Percentiles rank a stretch among this genome's conserved stretches.
Evolutionary conservation across 2,329 filamentous ascomycete genomes (phyloP).

Genomic region (Ascochyta koolunga): DNA sequence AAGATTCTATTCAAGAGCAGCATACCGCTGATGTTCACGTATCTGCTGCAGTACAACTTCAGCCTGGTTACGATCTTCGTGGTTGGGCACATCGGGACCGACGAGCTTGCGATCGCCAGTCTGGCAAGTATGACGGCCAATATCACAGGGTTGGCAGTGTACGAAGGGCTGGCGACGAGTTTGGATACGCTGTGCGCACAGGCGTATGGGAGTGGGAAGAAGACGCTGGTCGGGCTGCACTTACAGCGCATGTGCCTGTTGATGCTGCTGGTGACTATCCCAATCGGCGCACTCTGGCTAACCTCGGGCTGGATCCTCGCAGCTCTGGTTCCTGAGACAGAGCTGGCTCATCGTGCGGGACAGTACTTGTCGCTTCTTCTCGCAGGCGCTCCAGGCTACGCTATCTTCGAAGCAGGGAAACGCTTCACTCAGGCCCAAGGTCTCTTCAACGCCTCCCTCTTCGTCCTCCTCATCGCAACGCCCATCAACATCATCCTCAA

Average conservation of each 20-base stretch:
- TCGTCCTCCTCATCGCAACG: conserved; percentile 55
- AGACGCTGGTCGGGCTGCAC: conserved; percentile 58
- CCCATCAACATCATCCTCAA: conserved; percentile 58
- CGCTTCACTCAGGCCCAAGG: conserved; percentile 63
- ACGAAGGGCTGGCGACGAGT: conserved; percentile 59
- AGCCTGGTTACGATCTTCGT: conserved; percentile 59
- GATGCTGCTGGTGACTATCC: conserved; percentile 55
- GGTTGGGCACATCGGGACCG: conserved; percentile 59
- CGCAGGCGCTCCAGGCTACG: conserved; percentile 60
- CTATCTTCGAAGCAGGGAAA: conserved; percentile 61
- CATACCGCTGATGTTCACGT: conserved; percentile 59
- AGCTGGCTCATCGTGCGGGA: conserved; percentile 57
- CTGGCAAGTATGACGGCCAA: conserved; percentile 61
- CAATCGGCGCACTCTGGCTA: conserved; percentile 58
- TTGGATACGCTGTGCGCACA: conserved; percentile 60
- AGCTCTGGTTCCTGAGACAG: conserved; percentile 55
- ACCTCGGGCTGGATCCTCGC: conserved; percentile 55
- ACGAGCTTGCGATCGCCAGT: conserved; percentile 60
- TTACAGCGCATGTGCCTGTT: conserved; percentile 60
- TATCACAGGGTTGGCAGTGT: conserved; percentile 59
- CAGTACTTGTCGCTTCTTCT: conserved; percentile 57
- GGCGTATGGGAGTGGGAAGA: conserved; percentile 58
- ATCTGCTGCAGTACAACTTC: conserved; percentile 61
- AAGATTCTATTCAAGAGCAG: conserved; percentile 52
- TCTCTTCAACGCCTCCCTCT: conserved; percentile 58